Percentiles rank a stretch among this genome's conserved stretches.
Evolutionary conservation across 495 filamentous ascomycete genomes (phyloP).

Genomic region (Echria macrotheca): DNA sequence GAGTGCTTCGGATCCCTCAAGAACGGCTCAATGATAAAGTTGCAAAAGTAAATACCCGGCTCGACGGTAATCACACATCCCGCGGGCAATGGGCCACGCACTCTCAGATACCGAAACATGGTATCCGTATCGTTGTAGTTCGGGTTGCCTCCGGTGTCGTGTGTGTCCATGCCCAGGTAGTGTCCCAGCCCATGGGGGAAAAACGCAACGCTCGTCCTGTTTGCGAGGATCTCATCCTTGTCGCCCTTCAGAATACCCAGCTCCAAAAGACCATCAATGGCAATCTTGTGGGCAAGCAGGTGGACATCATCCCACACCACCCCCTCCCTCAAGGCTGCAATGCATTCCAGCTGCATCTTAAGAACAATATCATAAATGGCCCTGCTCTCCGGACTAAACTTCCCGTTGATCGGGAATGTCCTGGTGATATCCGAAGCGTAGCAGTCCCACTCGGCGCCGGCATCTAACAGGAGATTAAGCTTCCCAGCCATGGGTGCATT

Average conservation of each 20-base stretch:
- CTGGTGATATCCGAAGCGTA: conserved; percentile 91
- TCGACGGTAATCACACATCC: conserved; percentile 85
- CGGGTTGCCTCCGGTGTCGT: conserved; percentile 83
- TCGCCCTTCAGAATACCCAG: conserved; percentile 70
- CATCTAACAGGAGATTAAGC: conserved; percentile 74
- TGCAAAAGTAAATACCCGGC: conserved; percentile 91
- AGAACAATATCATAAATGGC: conserved; percentile 83
- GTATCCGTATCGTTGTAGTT: conserved; percentile 79
- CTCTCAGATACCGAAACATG: conserved; percentile 80
- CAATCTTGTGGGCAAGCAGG: conserved; percentile 68
- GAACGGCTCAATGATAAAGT: conserved; percentile 84
- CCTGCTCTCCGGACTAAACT: conserved; percentile 64
- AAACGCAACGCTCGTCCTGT: conserved; percentile 76
- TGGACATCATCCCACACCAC: conserved; percentile 86
- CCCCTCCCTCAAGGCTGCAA: conserved; percentile 65
- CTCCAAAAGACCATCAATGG: conserved; percentile 70
- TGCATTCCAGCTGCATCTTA: conserved; percentile 76
- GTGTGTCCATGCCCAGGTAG: conserved; percentile 91
- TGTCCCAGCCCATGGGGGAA: conserved; percentile 91
- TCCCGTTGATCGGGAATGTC: conserved; percentile 75
- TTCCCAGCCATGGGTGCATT: conserved; percentile 61
- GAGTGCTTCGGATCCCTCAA: conserved; percentile 62
- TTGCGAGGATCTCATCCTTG: conserved; percentile 65
- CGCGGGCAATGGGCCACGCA: conserved; percentile 69
- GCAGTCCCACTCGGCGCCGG: conserved; percentile 70